A percentile compares a stretch with the other conserved stretches of the same genome.
Conservation (phyloP, 805 yeast genomes). For the Wickerhamomyces silvicola region DNA sequence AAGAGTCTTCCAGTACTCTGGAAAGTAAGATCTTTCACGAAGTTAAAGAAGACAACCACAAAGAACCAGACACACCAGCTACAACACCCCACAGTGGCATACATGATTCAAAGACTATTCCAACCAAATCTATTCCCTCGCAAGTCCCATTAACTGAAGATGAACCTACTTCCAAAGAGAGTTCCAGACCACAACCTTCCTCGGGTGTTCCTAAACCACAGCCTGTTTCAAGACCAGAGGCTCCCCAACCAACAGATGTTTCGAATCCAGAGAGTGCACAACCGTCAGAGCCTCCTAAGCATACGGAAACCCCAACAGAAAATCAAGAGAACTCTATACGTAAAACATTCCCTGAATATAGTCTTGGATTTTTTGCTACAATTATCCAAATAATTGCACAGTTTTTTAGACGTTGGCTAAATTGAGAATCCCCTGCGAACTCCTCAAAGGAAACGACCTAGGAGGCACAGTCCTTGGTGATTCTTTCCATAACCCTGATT, state of each 20-base stretch:
- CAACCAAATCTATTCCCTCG: no score
- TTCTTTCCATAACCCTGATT: background rate
- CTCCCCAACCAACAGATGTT: no score
- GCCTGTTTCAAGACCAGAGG: slow-evolving; percentile 3
- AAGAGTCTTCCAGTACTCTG: background rate
- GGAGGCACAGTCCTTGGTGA: no score
- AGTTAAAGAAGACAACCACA: slow-evolving; percentile 5
- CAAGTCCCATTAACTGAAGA: slow-evolving; percentile 3
- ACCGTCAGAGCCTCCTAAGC: no score
- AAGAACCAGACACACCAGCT: slow-evolving; percentile 24
- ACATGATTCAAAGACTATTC: no score
- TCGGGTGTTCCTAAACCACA: slow-evolving; percentile 1
- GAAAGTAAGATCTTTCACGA: slow-evolving; percentile 1
- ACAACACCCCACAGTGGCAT: slow-evolving; percentile 19
- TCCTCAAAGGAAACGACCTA: no score
- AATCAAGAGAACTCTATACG: no score
- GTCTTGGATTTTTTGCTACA: slow-evolving; percentile 15
- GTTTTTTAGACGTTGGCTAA: slow-evolving; percentile 21
- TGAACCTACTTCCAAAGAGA: background rate
- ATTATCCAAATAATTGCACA: slow-evolving; percentile 18
- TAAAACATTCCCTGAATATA: slow-evolving; percentile 7
- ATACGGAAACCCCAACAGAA: no score
- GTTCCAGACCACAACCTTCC: background rate
- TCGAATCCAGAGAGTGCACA: no score
- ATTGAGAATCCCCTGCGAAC: background rate